These are phyloP conservation scores for Botryotinia globosa DNA, from an alignment of 2,329 filamentous ascomycete genomes.

Conservation along the genomic window DNA sequence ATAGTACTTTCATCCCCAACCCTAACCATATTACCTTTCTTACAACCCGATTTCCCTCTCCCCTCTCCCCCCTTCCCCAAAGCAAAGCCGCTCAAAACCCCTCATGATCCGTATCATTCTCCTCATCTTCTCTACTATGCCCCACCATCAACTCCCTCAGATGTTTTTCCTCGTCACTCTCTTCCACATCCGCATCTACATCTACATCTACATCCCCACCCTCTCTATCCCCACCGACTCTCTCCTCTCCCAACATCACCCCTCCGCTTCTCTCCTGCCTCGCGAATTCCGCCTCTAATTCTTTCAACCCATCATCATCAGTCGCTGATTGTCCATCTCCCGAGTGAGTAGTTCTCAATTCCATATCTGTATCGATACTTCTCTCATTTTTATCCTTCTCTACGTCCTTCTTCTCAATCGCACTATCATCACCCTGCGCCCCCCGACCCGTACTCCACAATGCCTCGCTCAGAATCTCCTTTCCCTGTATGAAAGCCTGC, in stretches of 20 bases:
- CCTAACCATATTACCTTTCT: too few relatives aligned
- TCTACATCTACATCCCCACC: too few relatives aligned
- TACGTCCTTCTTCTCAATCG: slow-evolving; percentile 23
- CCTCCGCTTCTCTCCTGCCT: not conserved
- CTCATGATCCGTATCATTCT: slow-evolving; percentile 6
- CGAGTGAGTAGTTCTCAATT: not conserved
- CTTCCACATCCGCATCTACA: slow-evolving; percentile 7
- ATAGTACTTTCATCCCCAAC: not conserved
- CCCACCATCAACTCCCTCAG: slow-evolving; percentile 18
- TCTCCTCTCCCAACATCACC: not conserved
- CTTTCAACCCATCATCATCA: slow-evolving; percentile 11
- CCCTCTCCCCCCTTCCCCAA: not conserved
- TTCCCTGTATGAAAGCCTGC: slow-evolving; percentile 62
- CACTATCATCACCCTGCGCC: not conserved
- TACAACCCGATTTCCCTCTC: not conserved
- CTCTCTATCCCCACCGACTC: not conserved
- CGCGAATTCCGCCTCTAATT: slow-evolving; percentile 5
- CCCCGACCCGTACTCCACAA: slow-evolving; percentile 27
- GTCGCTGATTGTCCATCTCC: not conserved
- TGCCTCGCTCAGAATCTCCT: slow-evolving; percentile 50
- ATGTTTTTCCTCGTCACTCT: slow-evolving; percentile 20
- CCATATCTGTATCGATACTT: not conserved
- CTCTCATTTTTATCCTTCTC: slow-evolving; percentile 19
- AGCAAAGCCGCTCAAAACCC: slow-evolving; percentile 1
- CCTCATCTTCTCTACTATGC: not conserved